Evolutionary conservation across 331 rosid species (phyloP).

Genomic region (Erythrophleum ivorense): DNA sequence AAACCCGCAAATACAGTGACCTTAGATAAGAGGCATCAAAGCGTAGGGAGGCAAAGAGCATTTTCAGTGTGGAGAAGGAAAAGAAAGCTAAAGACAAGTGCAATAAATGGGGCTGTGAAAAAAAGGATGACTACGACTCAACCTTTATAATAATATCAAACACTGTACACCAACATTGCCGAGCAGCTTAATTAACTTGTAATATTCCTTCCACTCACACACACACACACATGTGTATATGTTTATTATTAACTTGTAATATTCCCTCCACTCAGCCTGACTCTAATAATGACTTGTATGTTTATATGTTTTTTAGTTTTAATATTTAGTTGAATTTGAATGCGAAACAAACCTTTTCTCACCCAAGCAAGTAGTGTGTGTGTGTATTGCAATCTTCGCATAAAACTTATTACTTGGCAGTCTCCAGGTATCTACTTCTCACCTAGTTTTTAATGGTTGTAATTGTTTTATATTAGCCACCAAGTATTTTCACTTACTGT

Average conservation of each 20-base stretch:
- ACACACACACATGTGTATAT: neutral
- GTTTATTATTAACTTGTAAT: no score
- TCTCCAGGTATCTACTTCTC: neutral
- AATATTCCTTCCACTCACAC: neutral
- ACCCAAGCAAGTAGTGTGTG: neutral
- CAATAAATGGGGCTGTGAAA: slow-evolving; percentile 54
- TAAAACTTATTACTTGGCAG: neutral
- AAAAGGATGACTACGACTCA: slow-evolving; percentile 63
- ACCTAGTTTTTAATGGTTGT: neutral
- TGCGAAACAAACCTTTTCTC: neutral
- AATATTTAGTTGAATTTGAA: neutral
- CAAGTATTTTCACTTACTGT: neutral
- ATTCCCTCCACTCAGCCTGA: neutral
- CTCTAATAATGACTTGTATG: neutral
- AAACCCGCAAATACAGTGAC: slow-evolving; percentile 51
- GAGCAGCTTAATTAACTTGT: slow-evolving; percentile 9
- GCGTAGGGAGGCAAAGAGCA: slow-evolving; percentile 71
- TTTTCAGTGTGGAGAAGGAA: slow-evolving; percentile 50
- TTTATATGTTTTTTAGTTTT: neutral
- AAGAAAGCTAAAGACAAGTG: slow-evolving; percentile 61
- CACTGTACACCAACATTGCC: slow-evolving; percentile 41
- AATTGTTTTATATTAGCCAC: neutral
- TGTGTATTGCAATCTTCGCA: neutral
- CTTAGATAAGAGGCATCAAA: slow-evolving; percentile 36
- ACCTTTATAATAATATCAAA: slow-evolving; percentile 70